Percentiles rank a stretch among this genome's conserved stretches.
These are phyloP conservation scores for Russula griseocarnosa DNA, from an alignment of 768 basidiomycete species.

Conservation along the genomic window DNA sequence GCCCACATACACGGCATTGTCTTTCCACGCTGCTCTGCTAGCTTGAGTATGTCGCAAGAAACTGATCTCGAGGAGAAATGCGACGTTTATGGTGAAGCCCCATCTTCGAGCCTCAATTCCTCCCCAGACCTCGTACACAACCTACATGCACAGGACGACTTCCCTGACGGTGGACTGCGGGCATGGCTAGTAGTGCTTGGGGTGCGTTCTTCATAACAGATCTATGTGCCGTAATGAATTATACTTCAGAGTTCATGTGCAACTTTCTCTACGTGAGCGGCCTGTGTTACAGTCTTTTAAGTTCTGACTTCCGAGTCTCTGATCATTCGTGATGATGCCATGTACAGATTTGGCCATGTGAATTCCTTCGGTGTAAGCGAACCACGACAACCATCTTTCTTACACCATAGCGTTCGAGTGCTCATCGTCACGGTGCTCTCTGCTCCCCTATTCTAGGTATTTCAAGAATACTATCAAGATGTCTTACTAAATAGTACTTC, in stretches of 20 bases:
- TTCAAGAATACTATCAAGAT: slow-evolving; percentile 68
- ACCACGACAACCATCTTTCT: not conserved
- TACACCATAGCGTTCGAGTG: not conserved
- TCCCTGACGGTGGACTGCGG: slow-evolving; percentile 44
- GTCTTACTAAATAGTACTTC: slow-evolving; percentile 47
- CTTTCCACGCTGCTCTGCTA: not conserved
- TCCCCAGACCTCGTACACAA: not conserved
- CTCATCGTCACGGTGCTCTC: not conserved
- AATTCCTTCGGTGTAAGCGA: slow-evolving; percentile 69
- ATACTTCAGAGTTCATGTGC: slow-evolving; percentile 33
- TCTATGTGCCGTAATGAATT: not conserved
- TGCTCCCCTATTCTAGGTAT: slow-evolving; percentile 44
- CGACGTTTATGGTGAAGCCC: not conserved
- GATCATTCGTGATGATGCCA: not conserved
- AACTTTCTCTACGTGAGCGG: slow-evolving; percentile 43
- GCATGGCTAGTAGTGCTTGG: slow-evolving; percentile 47
- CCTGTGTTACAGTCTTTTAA: not conserved
- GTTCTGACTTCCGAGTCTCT: not conserved
- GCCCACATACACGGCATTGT: not conserved
- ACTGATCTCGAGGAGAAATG: not conserved
- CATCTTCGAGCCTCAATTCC: not conserved
- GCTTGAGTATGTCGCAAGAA: not conserved
- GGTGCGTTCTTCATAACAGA: slow-evolving; percentile 31
- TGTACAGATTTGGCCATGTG: slow-evolving; percentile 56
- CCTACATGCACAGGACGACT: slow-evolving; percentile 26